Evolutionary conservation across 2,329 filamentous ascomycete genomes (phyloP), one percentile per base, ranked within the genome.

Genomic region (Coniochaeta hoffmannii): DNA sequence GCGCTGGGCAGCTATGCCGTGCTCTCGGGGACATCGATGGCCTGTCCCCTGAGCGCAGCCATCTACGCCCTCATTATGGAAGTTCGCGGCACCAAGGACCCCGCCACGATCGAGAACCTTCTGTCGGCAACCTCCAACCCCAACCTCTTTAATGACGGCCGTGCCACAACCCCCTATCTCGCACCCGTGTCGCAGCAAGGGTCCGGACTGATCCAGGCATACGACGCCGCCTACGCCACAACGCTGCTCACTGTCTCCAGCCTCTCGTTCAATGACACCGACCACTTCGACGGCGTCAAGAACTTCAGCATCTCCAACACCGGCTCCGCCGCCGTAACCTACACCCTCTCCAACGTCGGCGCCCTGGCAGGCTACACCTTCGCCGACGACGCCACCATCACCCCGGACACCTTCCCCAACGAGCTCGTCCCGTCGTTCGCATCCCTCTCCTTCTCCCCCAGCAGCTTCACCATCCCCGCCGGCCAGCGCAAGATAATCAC

Each of bases 221-320:
- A 79, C 58, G 79, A 84, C 56, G 80, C 82, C 3, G 79, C 82
- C 6, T 75, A 79, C 60, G 71, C 78, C 15, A 80, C 73, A 2
- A 76, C 77, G 2, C 63, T 80, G 12, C 69, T 86, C 19, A 77
- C 76, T 61, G 76, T 74, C 10, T 79, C 79, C n/a, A 80, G 77
- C 65, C 68, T 87, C 14, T 76, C 80, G 3, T 85, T 86, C 69
- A 86, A 87, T 64, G 83, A 87, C 65, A 83, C 82, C 0, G 79
- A 81, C 59, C 65, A 86, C 71, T 77, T 83, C 58, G 65, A 64
- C 12, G 56, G 60, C 14, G 62, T 60, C 19, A 35, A 53, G 41
- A 35, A 46, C 59, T 83, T 87, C 63, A 76, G 72, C 36, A 73
- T 87, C 60, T 73, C 68, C 61, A 87, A 87, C 70, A 71, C 71